Base-by-base conservation (phyloP, 164 flowering plant genomes). In the Brasenia schreberi region DNA sequence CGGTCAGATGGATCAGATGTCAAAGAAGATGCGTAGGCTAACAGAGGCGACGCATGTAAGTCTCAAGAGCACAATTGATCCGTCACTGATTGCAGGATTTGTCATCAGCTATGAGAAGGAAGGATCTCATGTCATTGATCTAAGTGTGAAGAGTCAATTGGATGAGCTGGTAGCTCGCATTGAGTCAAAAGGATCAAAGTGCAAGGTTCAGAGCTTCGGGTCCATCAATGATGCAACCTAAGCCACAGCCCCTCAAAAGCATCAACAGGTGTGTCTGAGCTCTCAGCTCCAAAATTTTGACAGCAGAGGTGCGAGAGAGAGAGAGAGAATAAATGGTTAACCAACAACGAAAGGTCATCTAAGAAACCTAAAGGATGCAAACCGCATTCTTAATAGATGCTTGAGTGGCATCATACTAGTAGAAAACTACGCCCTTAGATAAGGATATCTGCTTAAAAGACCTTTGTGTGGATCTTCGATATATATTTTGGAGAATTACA, bases 1-100 rank as follows among this genome's bases (percentile, higher is more conserved):
- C 58, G 42, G 58, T 6, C 73, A 71, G 69, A 56, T 66, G 69
- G 73, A 71, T 63, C 73, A 71, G 66, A 71, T 71, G 63, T 66
- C 69, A 9, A 71, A 52, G 59, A 71, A 67, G 59, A 66, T 71
- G 73, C 18, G 42, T 66, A 66, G 66, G 61, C 23, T 71, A 27
- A 71, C 73, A 5, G 69, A 66, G 1, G 49, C 18, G 5, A 53
- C 9, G 9, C 52, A 71, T 33, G 7, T 71, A 42, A 71, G 66
- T 68, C 65, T 71, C 27, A 65, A 66, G 56, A 66, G 53, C 61
- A 62, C 42, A 18, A 63, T 71, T 16, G 73, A 71, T 62, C 65
- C 65, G 53, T 71, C 73, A 6, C 62, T 71, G 19, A 71, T 71
- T 66, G 73, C 69, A 7, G 73, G 73, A 3, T 71, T 71, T 65